Conservation (phyloP, 2,329 filamentous ascomycete species). For the Sporothrix humicola region DNA sequence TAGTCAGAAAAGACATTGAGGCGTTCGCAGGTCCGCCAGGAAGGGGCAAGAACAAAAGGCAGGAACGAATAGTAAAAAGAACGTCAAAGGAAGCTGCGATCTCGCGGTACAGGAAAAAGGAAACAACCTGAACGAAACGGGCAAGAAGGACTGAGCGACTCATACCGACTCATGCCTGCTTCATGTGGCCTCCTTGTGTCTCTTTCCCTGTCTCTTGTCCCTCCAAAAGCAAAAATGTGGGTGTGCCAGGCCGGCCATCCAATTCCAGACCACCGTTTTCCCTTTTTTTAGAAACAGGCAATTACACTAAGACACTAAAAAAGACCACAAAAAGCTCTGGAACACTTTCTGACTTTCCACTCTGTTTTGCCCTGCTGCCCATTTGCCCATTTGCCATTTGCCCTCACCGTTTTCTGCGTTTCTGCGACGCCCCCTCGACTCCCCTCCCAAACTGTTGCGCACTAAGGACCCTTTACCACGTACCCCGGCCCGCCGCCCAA, state of each 20-base stretch:
- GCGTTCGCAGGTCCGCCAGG: not conserved
- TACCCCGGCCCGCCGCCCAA: conserved; percentile 23
- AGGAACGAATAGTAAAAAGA: not conserved
- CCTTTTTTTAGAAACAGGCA: conserved; percentile 28
- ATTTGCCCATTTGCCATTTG: too few species aligned
- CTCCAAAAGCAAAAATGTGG: not conserved
- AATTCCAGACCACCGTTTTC: conserved; percentile 21
- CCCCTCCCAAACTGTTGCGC: not conserved
- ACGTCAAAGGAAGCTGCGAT: not conserved
- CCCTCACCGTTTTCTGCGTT: too few species aligned
- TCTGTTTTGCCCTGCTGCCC: too few species aligned
- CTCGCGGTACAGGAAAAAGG: not conserved
- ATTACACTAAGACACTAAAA: conserved; percentile 4
- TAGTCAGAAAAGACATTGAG: not conserved
- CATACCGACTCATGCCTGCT: not conserved
- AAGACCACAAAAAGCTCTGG: not conserved
- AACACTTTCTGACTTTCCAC: too few species aligned
- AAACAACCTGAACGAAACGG: not conserved
- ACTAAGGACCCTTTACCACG: conserved; percentile 18
- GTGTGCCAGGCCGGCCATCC: not conserved
- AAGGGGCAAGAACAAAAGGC: not conserved
- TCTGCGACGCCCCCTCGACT: too few species aligned
- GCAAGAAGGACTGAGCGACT: conserved; percentile 6
- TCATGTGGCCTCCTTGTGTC: too few species aligned
- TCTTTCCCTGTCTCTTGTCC: not conserved